phyloP scores from a whole-genome alignment of 306 rosid species.

The Trifolium fragiferum region DNA sequence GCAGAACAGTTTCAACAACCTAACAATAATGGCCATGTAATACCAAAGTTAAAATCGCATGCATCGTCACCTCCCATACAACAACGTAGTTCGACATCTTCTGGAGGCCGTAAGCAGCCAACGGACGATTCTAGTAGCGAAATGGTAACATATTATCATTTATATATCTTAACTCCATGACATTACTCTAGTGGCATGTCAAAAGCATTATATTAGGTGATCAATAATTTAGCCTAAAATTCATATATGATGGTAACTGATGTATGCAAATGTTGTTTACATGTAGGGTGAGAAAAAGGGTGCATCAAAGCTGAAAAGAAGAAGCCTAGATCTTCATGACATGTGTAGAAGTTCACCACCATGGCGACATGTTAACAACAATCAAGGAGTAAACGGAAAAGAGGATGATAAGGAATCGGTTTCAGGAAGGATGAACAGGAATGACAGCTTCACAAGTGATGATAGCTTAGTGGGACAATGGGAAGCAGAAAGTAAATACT shows the following conservation, averaged over 20 bases:
- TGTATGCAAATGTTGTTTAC: slow-evolving; percentile 13
- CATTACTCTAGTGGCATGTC: neutral
- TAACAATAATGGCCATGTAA: slow-evolving; percentile 54
- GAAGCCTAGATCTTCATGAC: slow-evolving; percentile 80
- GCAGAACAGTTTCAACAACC: slow-evolving; percentile 50
- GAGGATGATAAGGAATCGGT: slow-evolving; percentile 68
- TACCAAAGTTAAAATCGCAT: slow-evolving; percentile 52
- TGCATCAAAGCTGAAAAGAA: slow-evolving; percentile 54
- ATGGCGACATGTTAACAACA: slow-evolving; percentile 52
- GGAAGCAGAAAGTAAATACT: slow-evolving; percentile 62
- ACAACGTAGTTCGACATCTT: slow-evolving; percentile 49
- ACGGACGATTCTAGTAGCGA: slow-evolving; percentile 59
- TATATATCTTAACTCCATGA: slow-evolving; percentile 12
- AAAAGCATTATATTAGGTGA: slow-evolving; percentile 19
- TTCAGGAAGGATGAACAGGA: slow-evolving; percentile 59
- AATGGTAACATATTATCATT: slow-evolving; percentile 50
- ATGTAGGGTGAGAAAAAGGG: slow-evolving; percentile 52
- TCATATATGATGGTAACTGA: slow-evolving; percentile 1
- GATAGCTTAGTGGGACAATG: slow-evolving; percentile 63
- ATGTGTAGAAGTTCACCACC: slow-evolving; percentile 50
- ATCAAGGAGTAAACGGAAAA: slow-evolving; percentile 34
- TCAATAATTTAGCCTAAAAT: neutral
- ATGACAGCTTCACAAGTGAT: slow-evolving; percentile 56
- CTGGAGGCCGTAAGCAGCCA: slow-evolving; percentile 53
- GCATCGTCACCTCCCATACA: slow-evolving; percentile 66